Base-by-base conservation (phyloP, 257 asterid species). In the Solanum megistacrolobum region DNA sequence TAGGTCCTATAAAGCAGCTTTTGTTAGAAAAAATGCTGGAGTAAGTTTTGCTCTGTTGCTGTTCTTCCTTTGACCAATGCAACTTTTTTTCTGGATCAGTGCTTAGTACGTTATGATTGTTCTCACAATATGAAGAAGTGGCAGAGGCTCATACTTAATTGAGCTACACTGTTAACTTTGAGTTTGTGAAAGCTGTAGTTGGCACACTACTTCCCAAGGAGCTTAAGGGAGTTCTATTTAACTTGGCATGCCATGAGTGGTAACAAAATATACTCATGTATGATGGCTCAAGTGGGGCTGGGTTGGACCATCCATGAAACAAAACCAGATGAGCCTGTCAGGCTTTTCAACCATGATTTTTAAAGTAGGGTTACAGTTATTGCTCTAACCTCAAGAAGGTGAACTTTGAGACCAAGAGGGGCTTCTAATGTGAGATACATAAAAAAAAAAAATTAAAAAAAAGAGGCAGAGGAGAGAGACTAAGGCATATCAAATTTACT, bases 1-100 rank as follows among this genome's bases (percentile, higher is more conserved):
- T 86, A 92, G 62, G 88, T 91, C 92, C 86, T 92, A 93, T 85
- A 83, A 92, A 79, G 92, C 94, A 75, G 90, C 93, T 84, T 88
- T 88, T 83, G 86, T 89, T 29, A 89, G 90, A 89, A 93, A 89
- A 83, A 86, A 43, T 89, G 81, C 93, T 87, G 90, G 38, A 90
- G 99, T 97, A 89, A 93, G 99, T 93, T 21, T 72, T 58, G 9
- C 3, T 72, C 39, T 31, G 46, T 69, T 71, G 9, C 43, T 81
- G 39, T 4, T 31, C 76, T 78, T 46, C 35, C 58, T 25, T 71
- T 74, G 31, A 38, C 52, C 0, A 9, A 25, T 86, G 71, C 7
- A 21, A 62, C 27, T 35, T 84, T 78, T 48, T 58, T 9, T 65
- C 29, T 46, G 85, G 39, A 46, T 79, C 65, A 46, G 14, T 46